Evolutionary conservation across 2,329 filamentous ascomycete genomes (phyloP).

Genomic region (Bisporella sp.): DNA sequence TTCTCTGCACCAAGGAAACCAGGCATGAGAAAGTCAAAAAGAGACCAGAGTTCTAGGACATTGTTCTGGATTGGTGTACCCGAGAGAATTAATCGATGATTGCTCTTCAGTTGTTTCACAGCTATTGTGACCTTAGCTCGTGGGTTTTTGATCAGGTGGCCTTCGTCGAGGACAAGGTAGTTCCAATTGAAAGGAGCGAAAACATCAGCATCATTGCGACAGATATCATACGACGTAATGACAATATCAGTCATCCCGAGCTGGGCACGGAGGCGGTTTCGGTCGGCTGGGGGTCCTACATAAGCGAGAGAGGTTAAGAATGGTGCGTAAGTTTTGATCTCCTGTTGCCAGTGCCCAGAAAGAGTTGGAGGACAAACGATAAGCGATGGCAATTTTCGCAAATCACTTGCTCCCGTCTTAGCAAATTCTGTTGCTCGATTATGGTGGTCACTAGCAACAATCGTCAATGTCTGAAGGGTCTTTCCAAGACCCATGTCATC

Average conservation of each 20-base stretch:
- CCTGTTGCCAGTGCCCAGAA: constrained; percentile 97
- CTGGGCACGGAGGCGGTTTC: constrained; percentile 60
- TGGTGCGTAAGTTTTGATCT: constrained; percentile 90
- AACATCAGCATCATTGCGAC: constrained; percentile 87
- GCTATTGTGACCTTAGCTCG: constrained; percentile 93
- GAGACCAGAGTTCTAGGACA: constrained; percentile 90
- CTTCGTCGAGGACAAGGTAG: constrained; percentile 94
- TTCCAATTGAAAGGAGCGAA: constrained; percentile 87
- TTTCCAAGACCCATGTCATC: constrained; percentile 99
- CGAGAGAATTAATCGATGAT: constrained; percentile 92
- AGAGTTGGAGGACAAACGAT: constrained; percentile 95
- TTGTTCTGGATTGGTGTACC: constrained; percentile 98
- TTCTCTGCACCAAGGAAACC: constrained; percentile 95
- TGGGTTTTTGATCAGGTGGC: constrained; percentile 97
- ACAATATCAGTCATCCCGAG: constrained; percentile 82
- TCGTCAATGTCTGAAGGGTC: constrained; percentile 94
- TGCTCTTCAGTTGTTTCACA: constrained; percentile 82
- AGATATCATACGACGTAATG: constrained; percentile 97
- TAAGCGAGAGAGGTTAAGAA: constrained; percentile 88
- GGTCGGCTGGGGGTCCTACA: constrained; percentile 79
- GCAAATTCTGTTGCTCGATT: constrained; percentile 84
- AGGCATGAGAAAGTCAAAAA: constrained; percentile 99
- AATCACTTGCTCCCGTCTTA: constrained; percentile 72
- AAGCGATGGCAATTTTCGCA: constrained; percentile 75
- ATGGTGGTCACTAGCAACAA: constrained; percentile 96